These are phyloP conservation scores for Salvia hispanica DNA, from an alignment of 257 asterid species.

Conservation along the genomic window DNA sequence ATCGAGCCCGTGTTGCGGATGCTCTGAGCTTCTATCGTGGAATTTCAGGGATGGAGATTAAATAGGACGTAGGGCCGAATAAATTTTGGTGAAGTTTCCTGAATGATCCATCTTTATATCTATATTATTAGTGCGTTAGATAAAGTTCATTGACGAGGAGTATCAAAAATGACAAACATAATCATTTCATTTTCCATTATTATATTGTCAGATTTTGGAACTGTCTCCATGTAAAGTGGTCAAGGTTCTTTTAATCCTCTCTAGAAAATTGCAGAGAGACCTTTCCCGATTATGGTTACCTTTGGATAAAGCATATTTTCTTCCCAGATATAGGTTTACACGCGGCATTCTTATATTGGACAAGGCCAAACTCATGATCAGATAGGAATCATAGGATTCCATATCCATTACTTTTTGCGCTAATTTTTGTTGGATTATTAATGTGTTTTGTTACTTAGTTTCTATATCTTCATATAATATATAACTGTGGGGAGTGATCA, in stretches of 20 bases:
- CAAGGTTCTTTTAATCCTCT: not conserved
- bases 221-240: not conserved
- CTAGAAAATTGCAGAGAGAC: slow-evolving; percentile 14
- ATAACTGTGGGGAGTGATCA: no score
- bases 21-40: no score
- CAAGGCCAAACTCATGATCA: not conserved
- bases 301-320: slow-evolving; percentile 2
- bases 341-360: not conserved
- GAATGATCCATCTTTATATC: no score
- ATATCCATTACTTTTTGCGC: not conserved
- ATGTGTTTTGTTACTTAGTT: no score
- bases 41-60: no score
- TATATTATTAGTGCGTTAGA: no score
- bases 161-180: not conserved
- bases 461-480: no score
- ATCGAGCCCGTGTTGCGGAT: no score
- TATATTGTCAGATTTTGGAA: not conserved
- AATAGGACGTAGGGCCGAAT: no score
- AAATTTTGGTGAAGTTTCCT: no score
- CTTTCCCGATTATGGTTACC: not conserved
- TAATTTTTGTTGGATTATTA: no score
- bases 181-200: not conserved
- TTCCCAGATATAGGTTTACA: not conserved
- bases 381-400: not conserved
- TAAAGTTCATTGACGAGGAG: not conserved